These are phyloP conservation scores for Phylloporus arenicola DNA, from an alignment of 768 basidiomycete genomes.

Conservation along the genomic window DNA sequence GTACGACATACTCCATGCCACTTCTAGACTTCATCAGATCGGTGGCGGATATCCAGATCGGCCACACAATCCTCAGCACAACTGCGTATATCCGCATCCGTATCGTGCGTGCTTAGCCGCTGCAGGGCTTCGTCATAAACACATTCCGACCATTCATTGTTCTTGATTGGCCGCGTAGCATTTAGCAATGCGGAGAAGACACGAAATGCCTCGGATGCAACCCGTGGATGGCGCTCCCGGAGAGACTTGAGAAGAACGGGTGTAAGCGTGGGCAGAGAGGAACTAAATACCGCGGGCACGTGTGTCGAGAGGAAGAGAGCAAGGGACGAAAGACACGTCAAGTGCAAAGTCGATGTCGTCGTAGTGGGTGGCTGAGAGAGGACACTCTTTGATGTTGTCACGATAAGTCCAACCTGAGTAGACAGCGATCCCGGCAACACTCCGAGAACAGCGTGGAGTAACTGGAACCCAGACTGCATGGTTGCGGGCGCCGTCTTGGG, in stretches of 20 bases:
- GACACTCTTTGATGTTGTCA: constrained; percentile 57
- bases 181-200: constrained; percentile 80
- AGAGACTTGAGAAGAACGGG: constrained; percentile 71
- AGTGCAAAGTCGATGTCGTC: constrained; percentile 75
- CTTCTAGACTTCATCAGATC: constrained; percentile 61
- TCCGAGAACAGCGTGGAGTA: constrained; percentile 68
- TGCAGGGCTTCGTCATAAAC: constrained; percentile 72
- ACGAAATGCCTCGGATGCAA: constrained; percentile 83
- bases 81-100: constrained; percentile 85
- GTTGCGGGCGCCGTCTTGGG: constrained; percentile 72
- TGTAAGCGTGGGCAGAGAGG: constrained; percentile 61
- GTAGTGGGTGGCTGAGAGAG: constrained; percentile 66
- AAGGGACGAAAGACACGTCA: constrained; percentile 82
- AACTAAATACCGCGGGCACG: constrained; percentile 52
- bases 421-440: constrained; percentile 84
- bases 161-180: constrained; percentile 63
- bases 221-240: constrained; percentile 80
- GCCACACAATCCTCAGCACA: constrained; percentile 80
- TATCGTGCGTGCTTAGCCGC: constrained; percentile 72
- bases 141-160: constrained; percentile 59
- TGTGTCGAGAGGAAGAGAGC: constrained; percentile 70
- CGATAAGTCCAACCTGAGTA: constrained; percentile 57
- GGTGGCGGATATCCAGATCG: constrained; percentile 82
- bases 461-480: constrained; percentile 79
- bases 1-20: constrained; percentile 66